A percentile compares a stretch with the other conserved stretches of the same genome.
Evolutionary conservation across 2,329 filamentous ascomycete species (phyloP).

Genomic region (Cadophora gregata): DNA sequence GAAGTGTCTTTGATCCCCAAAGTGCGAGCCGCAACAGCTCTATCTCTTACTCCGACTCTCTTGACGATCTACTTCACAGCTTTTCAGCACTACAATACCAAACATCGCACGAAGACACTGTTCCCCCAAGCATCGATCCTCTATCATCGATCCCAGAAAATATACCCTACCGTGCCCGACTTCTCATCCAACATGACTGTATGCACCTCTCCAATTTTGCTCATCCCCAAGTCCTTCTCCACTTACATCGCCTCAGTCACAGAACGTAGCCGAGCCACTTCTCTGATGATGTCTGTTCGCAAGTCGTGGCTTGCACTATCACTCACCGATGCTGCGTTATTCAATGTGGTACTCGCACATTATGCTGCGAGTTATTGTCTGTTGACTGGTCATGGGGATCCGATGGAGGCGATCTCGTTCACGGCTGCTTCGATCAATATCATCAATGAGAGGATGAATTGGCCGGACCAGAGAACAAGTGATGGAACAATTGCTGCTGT

Average conservation of each 20-base stretch:
- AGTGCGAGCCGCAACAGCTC: not conserved
- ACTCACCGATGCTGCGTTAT: slow-evolving; percentile 1
- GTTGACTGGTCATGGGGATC: slow-evolving; percentile 1
- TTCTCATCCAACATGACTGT: slow-evolving; percentile 3
- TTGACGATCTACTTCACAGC: not conserved
- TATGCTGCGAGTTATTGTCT: not conserved
- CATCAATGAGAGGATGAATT: not conserved
- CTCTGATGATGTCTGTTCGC: slow-evolving; percentile 9
- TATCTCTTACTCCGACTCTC: too few species aligned
- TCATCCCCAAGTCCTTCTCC: not conserved
- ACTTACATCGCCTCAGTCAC: slow-evolving; percentile 1
- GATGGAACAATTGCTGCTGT: slow-evolving; percentile 10
- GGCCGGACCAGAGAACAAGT: slow-evolving; percentile 4
- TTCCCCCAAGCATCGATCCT: not conserved
- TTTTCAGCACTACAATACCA: not conserved
- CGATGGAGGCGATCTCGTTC: not conserved
- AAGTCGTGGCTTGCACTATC: slow-evolving; percentile 6
- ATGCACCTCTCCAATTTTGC: not conserved
- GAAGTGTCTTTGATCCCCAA: not conserved
- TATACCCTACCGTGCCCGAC: not conserved
- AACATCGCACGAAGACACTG: not conserved
- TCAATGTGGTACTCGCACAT: not conserved
- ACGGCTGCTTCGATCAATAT: slow-evolving; percentile 9
- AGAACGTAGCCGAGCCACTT: not conserved
- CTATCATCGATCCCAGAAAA: not conserved